Base-by-base conservation (phyloP, 2,329 filamentous ascomycete species). In the Xylaria sp. region DNA sequence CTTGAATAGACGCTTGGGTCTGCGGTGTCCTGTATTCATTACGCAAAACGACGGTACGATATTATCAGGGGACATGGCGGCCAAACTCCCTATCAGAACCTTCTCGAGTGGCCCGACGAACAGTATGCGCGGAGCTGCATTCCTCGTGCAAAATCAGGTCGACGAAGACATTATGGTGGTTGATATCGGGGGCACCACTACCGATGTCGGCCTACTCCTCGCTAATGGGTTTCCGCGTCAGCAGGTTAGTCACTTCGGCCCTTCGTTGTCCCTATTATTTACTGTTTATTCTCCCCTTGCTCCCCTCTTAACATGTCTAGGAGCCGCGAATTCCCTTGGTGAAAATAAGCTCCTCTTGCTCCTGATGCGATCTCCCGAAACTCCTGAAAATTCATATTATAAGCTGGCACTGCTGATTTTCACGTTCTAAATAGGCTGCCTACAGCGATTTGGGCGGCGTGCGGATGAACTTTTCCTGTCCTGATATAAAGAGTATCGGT, bases 121-220 rank as follows among this genome's bases (percentile, higher is more conserved):
- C 74, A 88, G 86, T 64, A 88, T 90, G 81, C 84, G 85, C 61
- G 88, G 88, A 0, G 88, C 88, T 1, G 89, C 88, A 0, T 90
- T 90, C 64, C 78, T 92, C 12, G 80, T 82, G 0, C 79, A 82
- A 47, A 75, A 77, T 1, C 67, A 75, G 25, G 61, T 74, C 16
- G 71, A 78, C 2, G 79, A 83, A 63, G 78, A 81, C 0, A 79
- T 84, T 72, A 87, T 91, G 80, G 89, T 91, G 0, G 85, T 91
- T 1, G 90, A 92, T 73, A 87, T 92, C 62, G 90, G 90, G 0
- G 89, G 90, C 2, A 92, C 90, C 0, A 91, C 89, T 0, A 87
- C 88, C 0, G 90, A 91, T 71, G 87, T 90, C 12, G 88, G 90
- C 0, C 77, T 90, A 0, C 77, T 92, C 3, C 82, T 89, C 6